Conservation (phyloP, 2,329 filamentous ascomycete genomes). For the Penicillium sp. region DNA sequence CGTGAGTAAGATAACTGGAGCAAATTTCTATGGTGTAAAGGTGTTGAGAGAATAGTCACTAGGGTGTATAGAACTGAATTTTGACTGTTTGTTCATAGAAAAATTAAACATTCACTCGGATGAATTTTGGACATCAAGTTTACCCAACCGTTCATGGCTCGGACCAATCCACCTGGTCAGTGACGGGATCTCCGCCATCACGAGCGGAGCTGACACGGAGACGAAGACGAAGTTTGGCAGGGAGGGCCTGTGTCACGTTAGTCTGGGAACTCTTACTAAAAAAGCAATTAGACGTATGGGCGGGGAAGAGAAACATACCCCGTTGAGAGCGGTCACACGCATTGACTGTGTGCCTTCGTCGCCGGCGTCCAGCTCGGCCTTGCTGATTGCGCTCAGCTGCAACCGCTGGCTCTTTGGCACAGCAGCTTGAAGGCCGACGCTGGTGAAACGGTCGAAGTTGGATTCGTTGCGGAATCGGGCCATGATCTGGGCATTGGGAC, state of each 20-base stretch:
- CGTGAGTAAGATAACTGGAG: background rate
- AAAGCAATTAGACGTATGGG: background rate
- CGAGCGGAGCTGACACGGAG: conserved; percentile 81
- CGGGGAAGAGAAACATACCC: conserved; percentile 65
- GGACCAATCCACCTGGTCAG: conserved; percentile 96
- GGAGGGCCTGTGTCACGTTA: conserved; percentile 61
- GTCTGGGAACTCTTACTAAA: conserved; percentile 22
- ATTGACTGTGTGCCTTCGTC: conserved; percentile 87
- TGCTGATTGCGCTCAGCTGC: conserved; percentile 87
- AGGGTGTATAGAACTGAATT: conserved; percentile 21
- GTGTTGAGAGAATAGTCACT: background rate
- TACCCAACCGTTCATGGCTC: conserved; percentile 58
- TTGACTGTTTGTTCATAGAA: conserved; percentile 14
- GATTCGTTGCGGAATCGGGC: conserved; percentile 82
- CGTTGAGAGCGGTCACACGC: conserved; percentile 80
- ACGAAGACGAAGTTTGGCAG: conserved; percentile 71
- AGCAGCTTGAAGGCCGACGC: conserved; percentile 85
- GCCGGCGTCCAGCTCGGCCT: conserved; percentile 71
- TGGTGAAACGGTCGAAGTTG: conserved; percentile 64
- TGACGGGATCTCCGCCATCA: conserved; percentile 68
- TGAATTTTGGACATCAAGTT: conserved; percentile 11
- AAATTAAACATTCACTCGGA: conserved; percentile 22
- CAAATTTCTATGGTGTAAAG: background rate
- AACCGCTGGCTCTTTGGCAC: conserved; percentile 96
- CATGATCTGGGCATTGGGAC: conserved; percentile 69